Evolutionary conservation across 306 rosid genomes (phyloP), one percentile per base, ranked within the genome.

Genomic region (Vachellia pachyceras): DNA sequence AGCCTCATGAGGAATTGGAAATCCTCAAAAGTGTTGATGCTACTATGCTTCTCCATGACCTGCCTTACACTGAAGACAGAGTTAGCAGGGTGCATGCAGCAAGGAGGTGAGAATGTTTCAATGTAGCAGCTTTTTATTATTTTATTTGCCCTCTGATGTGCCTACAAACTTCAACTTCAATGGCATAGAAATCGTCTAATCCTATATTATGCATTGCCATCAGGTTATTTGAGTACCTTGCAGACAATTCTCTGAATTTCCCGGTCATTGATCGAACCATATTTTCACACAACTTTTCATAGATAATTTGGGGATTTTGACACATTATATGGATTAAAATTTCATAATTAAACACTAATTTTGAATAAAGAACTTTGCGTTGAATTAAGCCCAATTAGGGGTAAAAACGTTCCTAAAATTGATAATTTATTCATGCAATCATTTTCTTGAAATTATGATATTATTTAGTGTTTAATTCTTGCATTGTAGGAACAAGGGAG

Each of bases 251-350:
- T 83, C 89, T 93, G 50, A 69, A 86, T 87, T 95, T 89, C 55
- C 96, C 99, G 1, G 97, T 95, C 76, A 91, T 95, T 80, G 98
- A 95, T 85, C 98, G n/a, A n/a, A n/a, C n/a, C n/a, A n/a, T n/a
- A n/a, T n/a, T n/a, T n/a, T n/a, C n/a, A n/a, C n/a, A n/a, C n/a
- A n/a, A n/a, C n/a, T n/a, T n/a, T n/a, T n/a, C n/a, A n/a, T n/a
- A n/a, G n/a, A n/a, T n/a, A n/a, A n/a, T n/a, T n/a, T n/a, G n/a
- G n/a, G n/a, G n/a, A n/a, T n/a, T n/a, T n/a, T n/a, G n/a, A n/a
- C n/a, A n/a, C n/a, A n/a, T n/a, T n/a, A n/a, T n/a, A n/a, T n/a
- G n/a, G n/a, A n/a, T n/a, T n/a, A n/a, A n/a, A n/a, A n/a, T n/a
- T n/a, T n/a, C n/a, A n/a, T n/a, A n/a, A n/a, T n/a, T n/a, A n/a